Evolutionary conservation across 2,329 filamentous ascomycete genomes (phyloP), one percentile per base, ranked within the genome.

Genomic region (Rutstroemia sp.): DNA sequence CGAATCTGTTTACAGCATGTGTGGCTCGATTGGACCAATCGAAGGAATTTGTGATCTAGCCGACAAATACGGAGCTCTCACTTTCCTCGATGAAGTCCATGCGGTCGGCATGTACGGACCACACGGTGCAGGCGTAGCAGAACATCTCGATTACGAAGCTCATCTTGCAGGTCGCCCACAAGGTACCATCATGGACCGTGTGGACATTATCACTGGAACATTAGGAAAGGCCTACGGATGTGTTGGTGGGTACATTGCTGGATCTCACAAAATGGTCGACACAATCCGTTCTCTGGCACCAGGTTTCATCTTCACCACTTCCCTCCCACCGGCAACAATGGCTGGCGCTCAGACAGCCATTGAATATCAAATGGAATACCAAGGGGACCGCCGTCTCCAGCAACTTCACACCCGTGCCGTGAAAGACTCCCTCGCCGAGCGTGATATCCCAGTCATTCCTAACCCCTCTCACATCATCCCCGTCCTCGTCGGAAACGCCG

Each of bases 1-100:
- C 63, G 94, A 99, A 75, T 96, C 91, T 30, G 94, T 99, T 3
- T 99, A 99, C 76, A 96, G 91, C 77, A 99, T 99, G 94, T 99
- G 94, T 70, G 94, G 94, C 61, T 96, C 91, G 16, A 89, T 99
- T 70, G 94, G 91, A 0, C 94, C 94, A 0, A 99, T 99, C 65
- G 89, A 92, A 74, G 87, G 87, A 69, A 97, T 99, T 60, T 97
- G 92, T 71, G 91, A 99, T 70, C 77, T 99, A 54, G 92, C 94
- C 9, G 92, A 97, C 61, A 96, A 96, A 77, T 99, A 99, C 71
- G 94, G 94, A 58, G 94, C 94, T 41, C 85, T 99, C 62, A 99
- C 94, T 66, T 99, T 99, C 73, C 78, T 96, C 70, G 94, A 99
- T 70, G 94, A 99, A 82, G 94, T 99, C 60, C 94, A 99, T 75